These are phyloP conservation scores for Pyrenochaeta sp. DNA, from an alignment of 2,329 filamentous ascomycete genomes.

Conservation along the genomic window DNA sequence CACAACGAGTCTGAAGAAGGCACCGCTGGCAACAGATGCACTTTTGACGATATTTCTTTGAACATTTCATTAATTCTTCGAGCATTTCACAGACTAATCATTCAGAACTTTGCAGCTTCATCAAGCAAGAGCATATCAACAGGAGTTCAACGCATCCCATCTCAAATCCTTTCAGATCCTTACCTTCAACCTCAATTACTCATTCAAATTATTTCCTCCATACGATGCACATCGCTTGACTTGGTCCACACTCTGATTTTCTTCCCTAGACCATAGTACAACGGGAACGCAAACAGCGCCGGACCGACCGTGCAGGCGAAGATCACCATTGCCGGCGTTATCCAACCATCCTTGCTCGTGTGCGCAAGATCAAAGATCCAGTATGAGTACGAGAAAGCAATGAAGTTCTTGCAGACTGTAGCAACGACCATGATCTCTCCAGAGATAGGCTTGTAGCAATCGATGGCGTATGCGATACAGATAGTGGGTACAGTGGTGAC, in stretches of 20 bases:
- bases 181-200: not conserved
- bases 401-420: constrained; percentile 55
- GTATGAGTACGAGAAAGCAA: constrained; percentile 53
- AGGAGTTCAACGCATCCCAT: not conserved
- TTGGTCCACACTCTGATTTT: constrained; percentile 49
- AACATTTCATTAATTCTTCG: too few species aligned
- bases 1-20: too few species aligned
- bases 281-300: constrained; percentile 48
- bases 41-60: too few species aligned
- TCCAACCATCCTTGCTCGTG: constrained; percentile 46
- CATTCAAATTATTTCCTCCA: constrained; percentile 18
- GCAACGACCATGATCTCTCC: constrained; percentile 57
- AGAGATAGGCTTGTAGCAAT: constrained; percentile 57
- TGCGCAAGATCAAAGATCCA: constrained; percentile 51
- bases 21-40: too few species aligned
- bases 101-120: not conserved
- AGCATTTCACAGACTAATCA: not conserved
- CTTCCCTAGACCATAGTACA: constrained; percentile 54
- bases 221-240: constrained; percentile 25
- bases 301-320: constrained; percentile 52
- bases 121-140: too few species aligned
- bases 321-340: constrained; percentile 54
- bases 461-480: constrained; percentile 54
- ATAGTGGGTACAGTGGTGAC: constrained; percentile 55
- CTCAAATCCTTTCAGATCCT: not conserved